These are phyloP conservation scores for Termitomyces bulborhizus DNA, from an alignment of 768 basidiomycete species.

Conservation along the genomic window DNA sequence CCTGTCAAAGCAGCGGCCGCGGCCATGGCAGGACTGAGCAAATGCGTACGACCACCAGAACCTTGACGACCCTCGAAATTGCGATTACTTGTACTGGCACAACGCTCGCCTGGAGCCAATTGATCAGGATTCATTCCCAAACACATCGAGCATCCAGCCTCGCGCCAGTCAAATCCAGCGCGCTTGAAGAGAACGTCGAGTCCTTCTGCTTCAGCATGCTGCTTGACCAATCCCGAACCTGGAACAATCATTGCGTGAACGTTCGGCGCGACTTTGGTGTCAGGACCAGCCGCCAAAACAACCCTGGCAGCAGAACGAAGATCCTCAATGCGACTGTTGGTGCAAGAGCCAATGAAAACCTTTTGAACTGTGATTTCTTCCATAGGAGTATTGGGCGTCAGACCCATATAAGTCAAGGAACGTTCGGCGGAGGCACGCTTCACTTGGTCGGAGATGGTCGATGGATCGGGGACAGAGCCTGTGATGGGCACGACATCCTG, in stretches of 20 bases:
- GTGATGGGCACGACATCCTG: slow-evolving; percentile 85
- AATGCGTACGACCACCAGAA: slow-evolving; percentile 83
- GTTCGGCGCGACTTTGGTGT: slow-evolving; percentile 65
- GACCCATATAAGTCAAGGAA: slow-evolving; percentile 83
- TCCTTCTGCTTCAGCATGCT: slow-evolving; percentile 87
- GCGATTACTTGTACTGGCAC: slow-evolving; percentile 88
- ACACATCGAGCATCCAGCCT: slow-evolving; percentile 96
- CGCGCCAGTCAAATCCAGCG: slow-evolving; percentile 93
- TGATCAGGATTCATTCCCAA: slow-evolving; percentile 95
- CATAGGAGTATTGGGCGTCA: slow-evolving; percentile 72
- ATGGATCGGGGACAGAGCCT: slow-evolving; percentile 74
- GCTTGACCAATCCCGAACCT: slow-evolving; percentile 85
- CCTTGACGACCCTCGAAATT: slow-evolving; percentile 92
- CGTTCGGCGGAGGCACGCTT: slow-evolving; percentile 69
- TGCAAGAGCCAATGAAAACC: slow-evolving; percentile 92
- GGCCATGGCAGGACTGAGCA: slow-evolving; percentile 90
- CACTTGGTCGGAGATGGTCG: slow-evolving; percentile 53
- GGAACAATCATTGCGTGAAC: slow-evolving; percentile 90
- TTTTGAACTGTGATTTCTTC: slow-evolving; percentile 79
- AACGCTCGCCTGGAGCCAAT: slow-evolving; percentile 73
- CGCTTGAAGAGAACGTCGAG: slow-evolving; percentile 82
- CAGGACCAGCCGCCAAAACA: slow-evolving; percentile 64
- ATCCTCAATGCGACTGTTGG: slow-evolving; percentile 92
- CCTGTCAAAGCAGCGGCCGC: slow-evolving; percentile 87
- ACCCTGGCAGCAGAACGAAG: slow-evolving; percentile 81